Base-by-base conservation (phyloP, 345 rosid genomes). In the Populus davidiana region DNA sequence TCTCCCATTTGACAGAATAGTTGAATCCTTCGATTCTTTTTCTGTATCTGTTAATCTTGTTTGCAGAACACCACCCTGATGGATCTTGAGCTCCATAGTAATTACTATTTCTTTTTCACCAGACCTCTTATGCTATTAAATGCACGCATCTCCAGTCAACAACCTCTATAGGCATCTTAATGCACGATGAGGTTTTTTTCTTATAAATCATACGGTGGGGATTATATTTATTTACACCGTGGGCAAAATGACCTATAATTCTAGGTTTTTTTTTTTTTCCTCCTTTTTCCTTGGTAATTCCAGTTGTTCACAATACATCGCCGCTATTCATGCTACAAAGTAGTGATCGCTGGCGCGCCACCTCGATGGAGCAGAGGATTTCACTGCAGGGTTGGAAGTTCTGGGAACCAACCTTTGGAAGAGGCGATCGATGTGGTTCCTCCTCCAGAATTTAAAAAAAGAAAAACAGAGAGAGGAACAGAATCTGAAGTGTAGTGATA, bases 301-400 rank as follows among this genome's bases (percentile, higher is more conserved):
- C n/a, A 21, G 25, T 8, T 54, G 62, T 21, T 9, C 23, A n/a
- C 27, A 8, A 21, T 23, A 21, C 27, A 10, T 43, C 47, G 14
- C 47, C 47, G 0, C 47, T 4, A 14, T 47, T 47, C 16, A 47
- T 14, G 18, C 52, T 1, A 12, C 17, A 47, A n/a, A 21, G 62
- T 21, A n/a, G 10, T 4, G 23, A 56, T 21, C 62, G 0, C 21
- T 56, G 62, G 21, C 27, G 1, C 9, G 25, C 27, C 3, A 1
- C 61, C 25, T n/a, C 0, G 25, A 54, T 23, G 59, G 35, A 38
- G 17, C 44, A 25, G 21, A 9, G 36, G 9, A 43, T 43, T 21
- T 29, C 64, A 25, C n/a, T 2, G 2, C 71, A 70, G 76, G 44
- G 73, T 78, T 25, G 43, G 23, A 76, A 72, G 33, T 31, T 52